Conservation (phyloP, 345 rosid species). For the Lepidium africanum region DNA sequence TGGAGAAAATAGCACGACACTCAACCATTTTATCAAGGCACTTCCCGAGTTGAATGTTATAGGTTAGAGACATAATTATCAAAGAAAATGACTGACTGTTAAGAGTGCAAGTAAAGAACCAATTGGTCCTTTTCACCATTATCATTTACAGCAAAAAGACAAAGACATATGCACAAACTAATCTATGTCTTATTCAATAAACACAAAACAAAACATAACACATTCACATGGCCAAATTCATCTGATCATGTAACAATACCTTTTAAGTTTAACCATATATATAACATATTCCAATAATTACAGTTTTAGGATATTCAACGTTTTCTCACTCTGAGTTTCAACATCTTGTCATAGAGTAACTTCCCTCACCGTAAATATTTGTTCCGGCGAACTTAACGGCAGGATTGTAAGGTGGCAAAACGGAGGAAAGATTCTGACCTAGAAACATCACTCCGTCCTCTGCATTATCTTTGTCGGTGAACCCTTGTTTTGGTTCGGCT, state of each 20-base stretch:
- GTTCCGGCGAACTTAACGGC: neutral
- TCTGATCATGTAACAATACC: slow-evolving; percentile 7
- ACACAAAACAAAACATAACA: neutral
- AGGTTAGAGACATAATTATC: neutral
- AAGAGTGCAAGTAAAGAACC: neutral
- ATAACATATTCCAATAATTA: neutral
- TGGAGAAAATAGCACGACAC: too few relatives aligned
- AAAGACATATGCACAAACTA: neutral
- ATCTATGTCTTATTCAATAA: slow-evolving; percentile 9
- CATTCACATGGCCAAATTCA: slow-evolving; percentile 10
- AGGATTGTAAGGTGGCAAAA: neutral
- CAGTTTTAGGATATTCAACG: neutral
- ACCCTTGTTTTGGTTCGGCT: neutral
- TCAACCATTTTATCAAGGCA: too few relatives aligned
- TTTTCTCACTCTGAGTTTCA: neutral
- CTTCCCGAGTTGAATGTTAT: neutral
- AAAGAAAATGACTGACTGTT: slow-evolving; percentile 11
- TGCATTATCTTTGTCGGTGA: neutral
- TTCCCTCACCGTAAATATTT: neutral
- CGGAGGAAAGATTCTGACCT: slow-evolving; percentile 27
- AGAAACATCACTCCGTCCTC: slow-evolving; percentile 23
- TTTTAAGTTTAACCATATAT: slow-evolving; percentile 3
- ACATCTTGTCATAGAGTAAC: neutral
- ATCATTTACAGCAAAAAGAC: neutral
- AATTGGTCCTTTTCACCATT: slow-evolving; percentile 3